phyloP scores from a whole-genome alignment of 495 filamentous ascomycete genomes.

The Pyrenula aspistea region DNA sequence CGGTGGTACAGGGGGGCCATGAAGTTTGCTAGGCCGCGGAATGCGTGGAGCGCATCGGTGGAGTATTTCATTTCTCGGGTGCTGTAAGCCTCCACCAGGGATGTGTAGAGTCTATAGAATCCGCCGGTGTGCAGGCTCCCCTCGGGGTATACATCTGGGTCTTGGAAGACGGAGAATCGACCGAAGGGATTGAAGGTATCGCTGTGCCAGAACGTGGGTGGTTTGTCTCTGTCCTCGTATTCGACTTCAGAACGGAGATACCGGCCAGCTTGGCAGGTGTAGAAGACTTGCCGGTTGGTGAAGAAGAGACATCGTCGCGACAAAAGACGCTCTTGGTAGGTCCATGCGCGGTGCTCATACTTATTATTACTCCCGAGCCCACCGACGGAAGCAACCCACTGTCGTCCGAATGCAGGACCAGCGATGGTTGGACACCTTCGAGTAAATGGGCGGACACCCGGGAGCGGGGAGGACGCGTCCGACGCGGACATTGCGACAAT shows the following conservation, averaged over 20 bases:
- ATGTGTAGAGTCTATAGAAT: not conserved
- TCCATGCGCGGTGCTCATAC: constrained; percentile 13
- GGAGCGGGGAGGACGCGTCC: constrained; percentile 3
- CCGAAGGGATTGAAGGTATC: not conserved
- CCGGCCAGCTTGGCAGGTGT: constrained; percentile 15
- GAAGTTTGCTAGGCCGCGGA: not conserved
- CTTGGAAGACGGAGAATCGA: not conserved
- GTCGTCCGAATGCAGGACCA: constrained; percentile 4
- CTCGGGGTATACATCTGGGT: not conserved
- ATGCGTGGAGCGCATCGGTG: not conserved
- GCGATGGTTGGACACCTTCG: constrained; percentile 3
- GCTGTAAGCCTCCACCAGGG: not conserved
- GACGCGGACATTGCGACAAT: constrained; percentile 8
- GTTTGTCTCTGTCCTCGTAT: not conserved
- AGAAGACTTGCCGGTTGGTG: constrained; percentile 20
- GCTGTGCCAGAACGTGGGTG: not conserved
- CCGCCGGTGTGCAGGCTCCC: not conserved
- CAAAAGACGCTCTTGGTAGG: constrained; percentile 11
- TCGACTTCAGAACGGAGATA: not conserved
- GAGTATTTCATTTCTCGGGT: not conserved
- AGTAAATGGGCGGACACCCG: constrained; percentile 6
- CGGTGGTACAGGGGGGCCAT: not conserved
- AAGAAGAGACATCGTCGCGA: constrained; percentile 17
- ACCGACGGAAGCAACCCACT: not conserved
- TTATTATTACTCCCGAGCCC: constrained; percentile 2